Conservation (phyloP, 2,329 filamentous ascomycete genomes). For the Xylariaceae sp. region DNA sequence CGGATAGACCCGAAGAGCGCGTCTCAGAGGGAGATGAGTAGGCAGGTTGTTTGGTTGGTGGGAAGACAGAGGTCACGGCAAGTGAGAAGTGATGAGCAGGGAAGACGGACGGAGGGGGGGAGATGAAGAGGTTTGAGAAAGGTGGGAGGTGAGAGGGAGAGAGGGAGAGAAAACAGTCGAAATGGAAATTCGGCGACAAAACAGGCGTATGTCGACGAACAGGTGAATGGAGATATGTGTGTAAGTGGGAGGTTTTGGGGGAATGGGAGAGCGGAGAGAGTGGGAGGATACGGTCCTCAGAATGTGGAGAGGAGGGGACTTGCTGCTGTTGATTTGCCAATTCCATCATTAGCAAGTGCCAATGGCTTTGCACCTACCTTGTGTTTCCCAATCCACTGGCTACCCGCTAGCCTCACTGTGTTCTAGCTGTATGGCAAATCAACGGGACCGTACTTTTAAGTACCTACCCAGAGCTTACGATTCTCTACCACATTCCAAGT, state of each 20-base stretch:
- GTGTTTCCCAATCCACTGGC: too few relatives aligned
- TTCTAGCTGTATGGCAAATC: too few relatives aligned
- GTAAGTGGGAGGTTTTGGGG: background rate
- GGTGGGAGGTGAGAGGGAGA: slow-evolving; percentile 16
- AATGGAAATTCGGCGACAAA: background rate
- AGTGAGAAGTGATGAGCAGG: slow-evolving; percentile 18
- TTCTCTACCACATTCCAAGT: too few relatives aligned
- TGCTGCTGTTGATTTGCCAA: background rate
- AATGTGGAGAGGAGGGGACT: too few relatives aligned
- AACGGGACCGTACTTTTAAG: too few relatives aligned
- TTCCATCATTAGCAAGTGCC: too few relatives aligned
- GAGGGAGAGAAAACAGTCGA: background rate
- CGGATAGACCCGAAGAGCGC: background rate
- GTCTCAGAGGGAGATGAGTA: slow-evolving; percentile 8
- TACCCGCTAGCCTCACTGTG: too few relatives aligned
- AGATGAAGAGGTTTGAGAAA: slow-evolving; percentile 13
- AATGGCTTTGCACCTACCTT: too few relatives aligned
- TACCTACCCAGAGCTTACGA: too few relatives aligned
- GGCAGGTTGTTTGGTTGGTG: slow-evolving; percentile 11
- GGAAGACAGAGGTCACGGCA: background rate
- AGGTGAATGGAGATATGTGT: background rate
- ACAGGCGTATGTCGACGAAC: too few relatives aligned
- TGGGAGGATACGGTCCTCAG: background rate
- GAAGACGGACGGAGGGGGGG: slow-evolving; percentile 9
- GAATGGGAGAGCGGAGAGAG: background rate